Evolutionary conservation across 805 yeast genomes (phyloP), one percentile per base, ranked within the genome.

Genomic region (Wickerhamomyces strasburgensis): DNA sequence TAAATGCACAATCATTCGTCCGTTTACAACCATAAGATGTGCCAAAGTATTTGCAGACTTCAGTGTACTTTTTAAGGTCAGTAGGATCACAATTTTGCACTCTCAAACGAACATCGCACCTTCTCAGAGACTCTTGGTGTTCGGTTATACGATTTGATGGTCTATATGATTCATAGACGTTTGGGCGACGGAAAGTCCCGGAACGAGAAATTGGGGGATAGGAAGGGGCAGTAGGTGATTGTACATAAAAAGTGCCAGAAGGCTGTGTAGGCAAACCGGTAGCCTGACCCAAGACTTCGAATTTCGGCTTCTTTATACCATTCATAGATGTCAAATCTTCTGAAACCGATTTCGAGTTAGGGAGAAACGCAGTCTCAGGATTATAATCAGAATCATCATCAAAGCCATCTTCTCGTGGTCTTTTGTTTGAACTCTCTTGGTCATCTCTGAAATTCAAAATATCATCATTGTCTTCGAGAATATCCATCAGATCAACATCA

Each of bases 401-500:
- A 18, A 21, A 31, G 6, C 27, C 34, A 15, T 31, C 35, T 33
- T 21, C 10, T 29, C 31, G 9, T 15, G 19, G 5, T 29, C 31
- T 8, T 18, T 17, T 6, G 14, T 29, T 13, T 29, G 17, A 16
- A n/a, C 17, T 16, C 10, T 16, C 11, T 27, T 14, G 7, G n/a
- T 31, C 18, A 7, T 31, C 27, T 15, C 14, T 13, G 27, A 15
- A 11, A 7, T 18, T 18, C 5, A 34, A 27, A 19, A 34, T 21
- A 6, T 14, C 11, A 17, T 34, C 38, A 5, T 32, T 32, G 18
- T 34, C 38, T 14, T 23, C 25, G 10, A 34, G 25, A 13, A 34
- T 34, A 5, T 18, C n/a, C 38, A 34, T 24, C 24, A 34, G 33
- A 13, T 34, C 33, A 8, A 21, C 7, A 24, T 29, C 38, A 15